phyloP scores from a whole-genome alignment of 2,329 filamentous ascomycete genomes.

The Magnaporthales sp. region DNA sequence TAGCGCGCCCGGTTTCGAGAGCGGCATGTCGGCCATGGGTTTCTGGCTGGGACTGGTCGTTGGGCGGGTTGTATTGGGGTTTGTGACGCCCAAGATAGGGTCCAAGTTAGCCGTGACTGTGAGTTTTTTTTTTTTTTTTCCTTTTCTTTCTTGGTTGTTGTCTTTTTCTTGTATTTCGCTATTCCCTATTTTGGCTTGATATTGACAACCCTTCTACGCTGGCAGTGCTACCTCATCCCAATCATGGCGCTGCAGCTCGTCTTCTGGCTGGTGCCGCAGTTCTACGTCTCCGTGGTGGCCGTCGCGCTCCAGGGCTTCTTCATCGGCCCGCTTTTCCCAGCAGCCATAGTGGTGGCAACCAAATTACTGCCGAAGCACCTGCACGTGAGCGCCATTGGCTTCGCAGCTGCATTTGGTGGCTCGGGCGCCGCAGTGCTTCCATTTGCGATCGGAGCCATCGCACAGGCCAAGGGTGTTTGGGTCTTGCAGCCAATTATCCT shows the following conservation, averaged over 20 bases:
- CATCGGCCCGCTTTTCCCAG: constrained; percentile 70
- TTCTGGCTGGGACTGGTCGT: constrained; percentile 81
- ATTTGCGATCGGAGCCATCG: constrained; percentile 60
- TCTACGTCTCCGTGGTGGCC: constrained; percentile 64
- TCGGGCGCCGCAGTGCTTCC: constrained; percentile 60
- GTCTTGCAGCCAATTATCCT: constrained; percentile 49
- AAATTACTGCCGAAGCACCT: constrained; percentile 65
- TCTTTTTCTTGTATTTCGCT: neutral
- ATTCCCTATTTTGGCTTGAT: neutral
- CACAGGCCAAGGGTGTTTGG: constrained; percentile 44
- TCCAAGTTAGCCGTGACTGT: constrained; percentile 55
- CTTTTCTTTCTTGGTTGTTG: neutral
- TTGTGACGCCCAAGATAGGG: constrained; percentile 64
- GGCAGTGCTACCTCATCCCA: constrained; percentile 48
- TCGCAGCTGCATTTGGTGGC: constrained; percentile 70
- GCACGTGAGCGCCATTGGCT: constrained; percentile 74
- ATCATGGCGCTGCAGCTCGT: constrained; percentile 59
- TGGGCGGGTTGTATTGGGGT: constrained; percentile 64
- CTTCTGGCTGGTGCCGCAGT: constrained; percentile 75
- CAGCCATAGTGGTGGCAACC: constrained; percentile 62
- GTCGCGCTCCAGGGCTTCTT: constrained; percentile 71
- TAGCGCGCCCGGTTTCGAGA: constrained; percentile 57
- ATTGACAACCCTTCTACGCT: neutral
- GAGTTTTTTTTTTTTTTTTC: neutral
- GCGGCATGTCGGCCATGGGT: constrained; percentile 67